Evolutionary conservation across 148 eudicot genomes (phyloP).

Genomic region (Euryodendron excelsum): DNA sequence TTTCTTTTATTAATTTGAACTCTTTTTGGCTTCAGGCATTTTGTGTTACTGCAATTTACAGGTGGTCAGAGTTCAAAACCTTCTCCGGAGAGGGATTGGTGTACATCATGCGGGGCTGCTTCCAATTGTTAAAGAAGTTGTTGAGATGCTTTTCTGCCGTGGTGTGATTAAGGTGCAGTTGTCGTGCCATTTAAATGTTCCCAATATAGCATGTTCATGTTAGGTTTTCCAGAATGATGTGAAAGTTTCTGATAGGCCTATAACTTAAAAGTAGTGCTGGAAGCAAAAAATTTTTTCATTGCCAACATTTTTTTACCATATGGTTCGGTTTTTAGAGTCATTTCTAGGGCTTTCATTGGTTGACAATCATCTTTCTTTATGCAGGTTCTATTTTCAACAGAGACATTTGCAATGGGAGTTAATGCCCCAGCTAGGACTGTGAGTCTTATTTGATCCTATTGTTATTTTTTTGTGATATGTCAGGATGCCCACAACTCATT

Average conservation of each 20-base stretch:
- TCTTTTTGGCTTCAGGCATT: constrained; percentile 13
- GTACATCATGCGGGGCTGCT: constrained; percentile 99
- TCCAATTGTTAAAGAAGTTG: constrained; percentile 97
- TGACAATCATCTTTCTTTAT: constrained; percentile 18
- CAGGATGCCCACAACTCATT: background rate
- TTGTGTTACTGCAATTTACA: constrained; percentile 18
- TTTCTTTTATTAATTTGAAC: constrained; percentile 10
- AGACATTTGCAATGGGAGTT: constrained; percentile 99
- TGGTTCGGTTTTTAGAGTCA: background rate
- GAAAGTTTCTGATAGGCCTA: constrained; percentile 2
- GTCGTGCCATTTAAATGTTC: constrained; percentile 1
- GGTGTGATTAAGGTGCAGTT: constrained; percentile 85
- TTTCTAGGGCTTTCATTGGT: background rate
- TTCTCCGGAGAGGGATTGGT: constrained; percentile 88
- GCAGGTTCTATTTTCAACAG: constrained; percentile 95
- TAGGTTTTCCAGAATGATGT: constrained; percentile 14
- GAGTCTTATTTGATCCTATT: constrained; percentile 24
- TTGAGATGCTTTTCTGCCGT: constrained; percentile 99
- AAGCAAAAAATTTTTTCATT: background rate
- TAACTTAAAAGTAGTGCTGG: background rate
- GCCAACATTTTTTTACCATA: background rate
- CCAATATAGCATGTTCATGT: background rate
- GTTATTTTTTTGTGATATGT: background rate
- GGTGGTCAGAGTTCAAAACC: constrained; percentile 88
- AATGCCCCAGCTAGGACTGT: constrained; percentile 99